Conservation (phyloP, 805 yeast genomes). For the Dipodascus albidus region DNA sequence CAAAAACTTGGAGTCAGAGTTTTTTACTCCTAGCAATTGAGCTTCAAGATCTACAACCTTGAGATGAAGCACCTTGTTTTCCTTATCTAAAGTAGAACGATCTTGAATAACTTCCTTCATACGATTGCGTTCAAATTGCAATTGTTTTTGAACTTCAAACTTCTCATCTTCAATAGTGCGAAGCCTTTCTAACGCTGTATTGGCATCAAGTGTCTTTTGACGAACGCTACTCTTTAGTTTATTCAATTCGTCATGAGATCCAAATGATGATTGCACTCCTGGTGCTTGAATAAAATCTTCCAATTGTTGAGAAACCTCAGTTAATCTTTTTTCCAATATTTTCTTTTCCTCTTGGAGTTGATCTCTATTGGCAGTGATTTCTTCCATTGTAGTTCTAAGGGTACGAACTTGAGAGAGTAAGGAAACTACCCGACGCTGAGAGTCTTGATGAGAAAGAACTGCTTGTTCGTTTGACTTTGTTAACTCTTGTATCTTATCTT, state of each 20-base stretch:
- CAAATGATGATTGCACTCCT: not conserved
- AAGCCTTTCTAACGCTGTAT: constrained; percentile 10
- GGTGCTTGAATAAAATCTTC: constrained; percentile 21
- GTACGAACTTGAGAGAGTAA: constrained; percentile 42
- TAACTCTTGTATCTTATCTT: constrained; percentile 24
- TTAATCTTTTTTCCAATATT: constrained; percentile 33
- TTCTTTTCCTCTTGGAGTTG: constrained; percentile 40
- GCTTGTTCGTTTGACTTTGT: constrained; percentile 33
- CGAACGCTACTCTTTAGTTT: constrained; percentile 3
- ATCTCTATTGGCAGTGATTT: constrained; percentile 53
- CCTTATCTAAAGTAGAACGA: constrained; percentile 26
- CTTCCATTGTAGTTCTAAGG: constrained; percentile 47
- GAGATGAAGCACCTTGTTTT: constrained; percentile 18
- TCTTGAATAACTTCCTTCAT: constrained; percentile 6
- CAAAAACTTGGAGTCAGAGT: constrained; percentile 12
- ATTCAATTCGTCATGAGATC: constrained; percentile 7
- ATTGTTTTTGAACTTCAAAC: constrained; percentile 18
- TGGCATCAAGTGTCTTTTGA: constrained; percentile 1
- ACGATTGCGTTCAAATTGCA: constrained; percentile 11
- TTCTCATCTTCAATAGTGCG: constrained; percentile 22
- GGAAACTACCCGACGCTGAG: constrained; percentile 34
- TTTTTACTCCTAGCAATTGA: constrained; percentile 10
- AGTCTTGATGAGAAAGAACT: constrained; percentile 32
- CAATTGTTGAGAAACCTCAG: constrained; percentile 31
- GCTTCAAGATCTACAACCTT: constrained; percentile 19